phyloP scores from a whole-genome alignment of 2,329 filamentous ascomycete species.

The Penicillium sp. region DNA sequence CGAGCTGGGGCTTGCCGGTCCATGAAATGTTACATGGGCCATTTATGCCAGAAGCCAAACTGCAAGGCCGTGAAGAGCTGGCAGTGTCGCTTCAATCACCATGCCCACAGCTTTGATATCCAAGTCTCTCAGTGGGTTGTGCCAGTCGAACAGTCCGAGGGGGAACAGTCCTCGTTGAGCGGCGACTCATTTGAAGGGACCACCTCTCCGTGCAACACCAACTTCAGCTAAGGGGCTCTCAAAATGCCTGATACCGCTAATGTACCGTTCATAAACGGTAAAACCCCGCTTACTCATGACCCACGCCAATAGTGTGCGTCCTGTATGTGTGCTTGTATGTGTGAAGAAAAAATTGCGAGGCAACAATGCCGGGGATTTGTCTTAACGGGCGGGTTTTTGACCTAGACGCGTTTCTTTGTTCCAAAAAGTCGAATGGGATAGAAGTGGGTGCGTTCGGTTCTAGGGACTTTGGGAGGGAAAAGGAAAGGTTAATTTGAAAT shows the following conservation, averaged over 20 bases:
- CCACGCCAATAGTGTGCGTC: conserved; percentile 8
- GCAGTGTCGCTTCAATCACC: conserved; percentile 40
- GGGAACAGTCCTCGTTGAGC: conserved; percentile 26
- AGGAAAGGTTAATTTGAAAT: conserved; percentile 6
- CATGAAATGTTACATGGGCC: conserved; percentile 54
- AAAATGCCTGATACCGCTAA: conserved; percentile 6
- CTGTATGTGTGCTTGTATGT: conserved; percentile 25
- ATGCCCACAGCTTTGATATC: conserved; percentile 36
- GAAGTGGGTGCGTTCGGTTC: conserved; percentile 2
- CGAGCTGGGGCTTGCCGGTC: conserved; percentile 50
- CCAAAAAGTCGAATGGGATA: conserved; percentile 8
- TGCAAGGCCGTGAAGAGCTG: conserved; percentile 40
- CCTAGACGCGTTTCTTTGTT: conserved; percentile 5
- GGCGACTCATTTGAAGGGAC: conserved; percentile 23
- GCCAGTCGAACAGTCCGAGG: conserved; percentile 31
- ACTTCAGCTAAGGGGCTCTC: conserved; percentile 6
- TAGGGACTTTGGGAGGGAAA: background rate
- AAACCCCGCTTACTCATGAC: conserved; percentile 15
- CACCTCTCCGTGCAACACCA: conserved; percentile 11
- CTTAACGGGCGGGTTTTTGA: conserved; percentile 7
- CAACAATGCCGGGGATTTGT: conserved; percentile 4
- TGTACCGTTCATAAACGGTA: background rate
- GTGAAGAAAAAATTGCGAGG: conserved; percentile 11
- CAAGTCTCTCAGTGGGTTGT: conserved; percentile 32
- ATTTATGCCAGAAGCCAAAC: conserved; percentile 46